Evolutionary conservation across 345 rosid genomes (phyloP), one percentile per base, ranked within the genome.

Genomic region (Lepidium aucheri): DNA sequence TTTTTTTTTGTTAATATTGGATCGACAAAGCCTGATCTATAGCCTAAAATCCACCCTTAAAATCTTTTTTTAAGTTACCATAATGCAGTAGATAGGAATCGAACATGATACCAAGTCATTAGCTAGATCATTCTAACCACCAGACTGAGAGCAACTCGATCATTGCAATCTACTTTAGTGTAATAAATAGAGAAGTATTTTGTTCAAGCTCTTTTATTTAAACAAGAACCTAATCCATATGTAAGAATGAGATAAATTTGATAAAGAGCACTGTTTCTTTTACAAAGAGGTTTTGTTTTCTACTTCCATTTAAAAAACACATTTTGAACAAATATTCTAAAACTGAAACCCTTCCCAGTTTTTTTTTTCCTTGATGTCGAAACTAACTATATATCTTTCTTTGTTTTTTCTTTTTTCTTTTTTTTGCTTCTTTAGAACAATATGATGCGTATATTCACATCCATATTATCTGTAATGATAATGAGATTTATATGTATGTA

Each of bases 361-460:
- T 12, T 5, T 33, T 53, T 28, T 5, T 33, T 53, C 18, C 62
- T 41, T 61, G 18, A 35, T 20, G 44, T 63, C 4, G 46, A 63
- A 36, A 49, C 68, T 63, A 63, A 38, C 26, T 63, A 63, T 56
- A 22, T 15, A 24, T 28, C 30, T 26, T 28, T 28, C 32, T 28
- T 26, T 26, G 32, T 16, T 15, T 7, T 41, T 15, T 3, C 6
- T 9, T 32, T 12, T 41, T 9, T 16, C 30, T 8, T 41, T 9
- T 4, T 43, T 16, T 63, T 36, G 16, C 40, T 43, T 65, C 52
- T 53, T 30, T 18, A 33, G 26, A 66, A 33, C 18, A 53, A 54
- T 68, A 38, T 8, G 73, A 58, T 39, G 57, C 39, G 42, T 58
- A 49, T 68, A 57, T 56, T 68, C 73, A 58, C 65, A 68, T 68